Evolutionary conservation across 768 basidiomycete species (phyloP).

Genomic region (Serendipita sp.): DNA sequence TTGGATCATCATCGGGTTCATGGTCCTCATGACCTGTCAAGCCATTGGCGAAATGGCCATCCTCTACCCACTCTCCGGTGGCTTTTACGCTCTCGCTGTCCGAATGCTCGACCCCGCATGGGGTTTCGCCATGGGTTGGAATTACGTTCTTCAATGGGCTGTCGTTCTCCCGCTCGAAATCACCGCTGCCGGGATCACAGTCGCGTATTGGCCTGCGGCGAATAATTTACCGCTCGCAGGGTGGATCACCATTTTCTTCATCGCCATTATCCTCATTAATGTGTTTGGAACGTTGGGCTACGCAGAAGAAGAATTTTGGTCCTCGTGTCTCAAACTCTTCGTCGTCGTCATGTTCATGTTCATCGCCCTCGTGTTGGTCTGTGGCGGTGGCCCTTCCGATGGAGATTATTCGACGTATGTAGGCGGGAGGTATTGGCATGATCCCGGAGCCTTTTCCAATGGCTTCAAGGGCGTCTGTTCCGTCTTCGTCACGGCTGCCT

Average conservation of each 20-base stretch:
- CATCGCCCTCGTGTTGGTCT: conserved; percentile 20
- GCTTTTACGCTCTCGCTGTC: conserved; percentile 1
- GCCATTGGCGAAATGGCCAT: conserved; percentile 15
- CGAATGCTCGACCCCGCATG: background rate
- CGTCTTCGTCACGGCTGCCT: conserved; percentile 51
- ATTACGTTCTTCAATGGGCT: conserved; percentile 20
- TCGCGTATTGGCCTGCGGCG: conserved; percentile 11
- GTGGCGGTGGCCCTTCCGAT: conserved; percentile 20
- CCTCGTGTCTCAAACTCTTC: conserved; percentile 20
- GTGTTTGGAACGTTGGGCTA: conserved; percentile 14
- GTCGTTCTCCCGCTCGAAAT: conserved; percentile 19
- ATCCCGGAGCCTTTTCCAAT: conserved; percentile 16
- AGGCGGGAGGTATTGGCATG: conserved; percentile 17
- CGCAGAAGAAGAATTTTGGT: conserved; percentile 18
- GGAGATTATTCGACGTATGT: conserved; percentile 17
- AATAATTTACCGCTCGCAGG: conserved; percentile 11
- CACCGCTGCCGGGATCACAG: conserved; percentile 17
- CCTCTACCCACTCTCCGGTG: conserved; percentile 19
- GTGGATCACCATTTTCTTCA: conserved; percentile 13
- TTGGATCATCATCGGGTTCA: conserved; percentile 17
- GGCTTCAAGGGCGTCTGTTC: conserved; percentile 20
- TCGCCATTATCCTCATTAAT: conserved; percentile 13
- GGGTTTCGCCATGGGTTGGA: conserved; percentile 14
- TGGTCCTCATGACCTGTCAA: conserved; percentile 6
- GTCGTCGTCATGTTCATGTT: conserved; percentile 21